A percentile compares a stretch with the other conserved stretches of the same genome.
These are phyloP conservation scores for Chlamydomonas asymmetrica DNA, from an alignment of 139 green algal species.

Conservation along the genomic window DNA sequence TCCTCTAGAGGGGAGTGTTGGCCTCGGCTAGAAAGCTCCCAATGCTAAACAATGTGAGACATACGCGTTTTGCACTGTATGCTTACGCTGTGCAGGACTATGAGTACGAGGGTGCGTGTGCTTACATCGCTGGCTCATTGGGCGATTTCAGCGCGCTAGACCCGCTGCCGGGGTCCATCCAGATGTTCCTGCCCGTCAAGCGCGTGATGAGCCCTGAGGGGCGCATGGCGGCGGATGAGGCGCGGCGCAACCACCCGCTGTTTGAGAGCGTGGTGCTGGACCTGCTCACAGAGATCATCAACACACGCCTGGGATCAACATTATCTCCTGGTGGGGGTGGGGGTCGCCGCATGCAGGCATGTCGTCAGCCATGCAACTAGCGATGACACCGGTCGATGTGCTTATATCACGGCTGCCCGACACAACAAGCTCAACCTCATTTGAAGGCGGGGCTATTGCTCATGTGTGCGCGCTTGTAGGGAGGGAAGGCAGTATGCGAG, in stretches of 20 bases:
- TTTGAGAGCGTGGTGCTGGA: conserved; percentile 69
- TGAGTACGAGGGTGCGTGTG: conserved; percentile 92
- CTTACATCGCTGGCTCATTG: conserved; percentile 85
- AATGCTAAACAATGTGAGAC: no score
- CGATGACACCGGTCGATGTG: no score
- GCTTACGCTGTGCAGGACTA: no score
- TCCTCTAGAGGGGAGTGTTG: no score
- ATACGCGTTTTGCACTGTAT: no score
- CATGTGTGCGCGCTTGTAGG: conserved; percentile 80
- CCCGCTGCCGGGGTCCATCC: not conserved
- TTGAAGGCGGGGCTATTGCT: no score
- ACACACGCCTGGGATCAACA: conserved; percentile 93
- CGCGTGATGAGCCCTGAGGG: conserved; percentile 2
- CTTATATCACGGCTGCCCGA: no score
- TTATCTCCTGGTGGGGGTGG: no score
- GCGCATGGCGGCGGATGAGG: not conserved
- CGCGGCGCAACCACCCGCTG: conserved; percentile 77
- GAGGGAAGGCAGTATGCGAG: conserved; percentile 98
- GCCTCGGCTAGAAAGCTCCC: no score
- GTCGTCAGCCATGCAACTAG: no score
- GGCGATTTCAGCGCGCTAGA: conserved; percentile 25
- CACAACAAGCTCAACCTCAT: no score
- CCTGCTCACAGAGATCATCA: conserved; percentile 93
- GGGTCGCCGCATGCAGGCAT: no score
- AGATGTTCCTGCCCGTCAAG: conserved; percentile 2